Evolutionary conservation across 352 stramenopile genomes (phyloP), one percentile per base, ranked within the genome.

Genomic region (Nothophytophthora sp.): DNA sequence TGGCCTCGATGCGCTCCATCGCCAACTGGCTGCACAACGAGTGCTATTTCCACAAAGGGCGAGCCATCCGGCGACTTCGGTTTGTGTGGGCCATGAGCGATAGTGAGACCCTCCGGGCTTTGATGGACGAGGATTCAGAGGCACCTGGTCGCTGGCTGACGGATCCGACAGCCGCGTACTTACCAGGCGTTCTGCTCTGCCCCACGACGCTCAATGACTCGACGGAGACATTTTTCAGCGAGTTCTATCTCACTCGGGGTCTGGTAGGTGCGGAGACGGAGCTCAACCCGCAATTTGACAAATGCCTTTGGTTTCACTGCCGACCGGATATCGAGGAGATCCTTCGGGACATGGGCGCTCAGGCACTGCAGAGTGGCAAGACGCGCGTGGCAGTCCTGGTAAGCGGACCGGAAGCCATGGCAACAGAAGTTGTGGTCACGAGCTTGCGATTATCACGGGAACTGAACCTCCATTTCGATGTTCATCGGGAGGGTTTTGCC

Each of bases 71-170:
- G 23, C 61, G 69, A 12, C 52, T 76, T 23, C 58, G 52, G 12
- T 81, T 84, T 23, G 47, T 81, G 0, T 81, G 67, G 67, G 53
- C 67, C 16, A 46, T 74, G 0, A 66, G 67, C 7, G 63, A 84
- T n/a, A 67, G 63, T 9, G 63, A 76, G 37, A 63, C 63, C 33
- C 42, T 76, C 16, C 32, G 63, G 24, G 63, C 69, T 0, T 61
- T 60, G 20, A 57, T 50, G 42, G 55, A 19, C 4, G 20, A 37
- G 20, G 45, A 44, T 1, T 11, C 5, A 8, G 25, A 48, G n/a
- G n/a, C n/a, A n/a, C n/a, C n/a, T n/a, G n/a, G n/a, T 24, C n/a
- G 39, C 19, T 59, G 40, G 55, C 27, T 40, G 25, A 70, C 27
- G 9, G 33, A 59, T 11, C 12, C 18, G 2, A 36, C 19, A 34